Evolutionary conservation across 2,329 filamentous ascomycete species (phyloP).

Genomic region (Magnaporthiopsis poae): DNA sequence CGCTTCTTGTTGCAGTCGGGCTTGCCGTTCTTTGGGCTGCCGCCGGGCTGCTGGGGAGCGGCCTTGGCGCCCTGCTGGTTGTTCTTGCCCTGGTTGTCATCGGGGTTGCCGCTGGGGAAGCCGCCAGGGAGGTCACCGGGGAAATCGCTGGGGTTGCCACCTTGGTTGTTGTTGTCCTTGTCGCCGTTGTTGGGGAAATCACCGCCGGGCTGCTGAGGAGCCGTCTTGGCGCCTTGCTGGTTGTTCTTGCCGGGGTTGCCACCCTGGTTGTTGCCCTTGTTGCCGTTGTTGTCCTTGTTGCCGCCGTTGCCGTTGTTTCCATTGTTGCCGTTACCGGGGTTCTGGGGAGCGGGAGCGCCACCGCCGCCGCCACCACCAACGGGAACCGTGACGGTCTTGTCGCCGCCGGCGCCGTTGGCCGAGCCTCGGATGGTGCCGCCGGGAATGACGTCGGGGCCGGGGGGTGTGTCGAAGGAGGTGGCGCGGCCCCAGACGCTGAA

Average conservation of each 20-base stretch:
- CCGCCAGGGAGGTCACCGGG: too few relatives aligned
- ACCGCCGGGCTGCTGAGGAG: too few relatives aligned
- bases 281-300: neutral
- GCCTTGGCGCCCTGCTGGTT: neutral
- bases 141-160: too few relatives aligned
- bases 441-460: constrained; percentile 27
- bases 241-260: neutral
- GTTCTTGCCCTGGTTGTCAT: too few relatives aligned
- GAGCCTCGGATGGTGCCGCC: constrained; percentile 27
- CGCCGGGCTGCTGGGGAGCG: too few relatives aligned
- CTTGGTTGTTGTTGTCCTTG: too few relatives aligned
- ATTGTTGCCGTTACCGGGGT: too few relatives aligned
- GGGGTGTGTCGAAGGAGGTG: constrained; percentile 23
- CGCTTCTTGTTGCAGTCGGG: neutral
- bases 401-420: constrained; percentile 25
- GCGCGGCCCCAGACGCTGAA: constrained; percentile 6
- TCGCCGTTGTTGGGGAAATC: too few relatives aligned
- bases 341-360: neutral
- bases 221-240: too few relatives aligned
- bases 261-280: too few relatives aligned
- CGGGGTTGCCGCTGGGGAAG: too few relatives aligned
- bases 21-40: neutral
- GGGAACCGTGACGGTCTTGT: constrained; percentile 17
- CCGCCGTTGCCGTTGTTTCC: neutral
- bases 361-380: neutral